These are phyloP conservation scores for Leccinum fibrillosum DNA, from an alignment of 768 basidiomycete species.

Conservation along the genomic window DNA sequence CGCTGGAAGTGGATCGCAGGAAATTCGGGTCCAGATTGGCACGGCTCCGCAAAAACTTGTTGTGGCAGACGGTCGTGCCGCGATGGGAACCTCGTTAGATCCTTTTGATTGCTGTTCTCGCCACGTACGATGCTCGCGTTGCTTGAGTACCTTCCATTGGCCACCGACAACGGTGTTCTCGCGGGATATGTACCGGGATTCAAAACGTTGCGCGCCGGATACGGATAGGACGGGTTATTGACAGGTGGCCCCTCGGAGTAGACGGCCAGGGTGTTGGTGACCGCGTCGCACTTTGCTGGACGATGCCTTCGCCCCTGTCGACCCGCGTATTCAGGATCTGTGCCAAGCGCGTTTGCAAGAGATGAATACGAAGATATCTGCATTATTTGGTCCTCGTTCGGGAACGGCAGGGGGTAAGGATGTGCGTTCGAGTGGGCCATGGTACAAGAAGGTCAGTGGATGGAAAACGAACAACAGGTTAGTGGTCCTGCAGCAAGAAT, in stretches of 20 bases:
- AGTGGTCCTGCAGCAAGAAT: neutral
- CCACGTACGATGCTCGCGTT: neutral
- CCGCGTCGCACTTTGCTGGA: constrained; percentile 2
- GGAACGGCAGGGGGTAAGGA: constrained; percentile 21
- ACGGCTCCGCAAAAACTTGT: constrained; percentile 13
- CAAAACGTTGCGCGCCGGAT: constrained; percentile 29
- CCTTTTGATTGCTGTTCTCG: constrained; percentile 4
- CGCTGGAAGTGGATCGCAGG: constrained; percentile 31
- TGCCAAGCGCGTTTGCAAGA: constrained; percentile 21
- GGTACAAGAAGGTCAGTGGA: neutral
- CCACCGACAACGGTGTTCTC: neutral
- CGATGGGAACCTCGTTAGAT: neutral
- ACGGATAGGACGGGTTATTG: constrained; percentile 24
- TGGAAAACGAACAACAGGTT: neutral
- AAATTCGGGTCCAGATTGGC: constrained; percentile 19
- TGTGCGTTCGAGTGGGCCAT: constrained; percentile 17
- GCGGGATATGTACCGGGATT: constrained; percentile 20
- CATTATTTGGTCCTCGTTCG: constrained; percentile 15
- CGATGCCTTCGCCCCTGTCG: neutral
- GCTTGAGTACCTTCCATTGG: constrained; percentile 6
- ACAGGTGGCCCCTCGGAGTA: constrained; percentile 18
- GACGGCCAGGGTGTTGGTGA: constrained; percentile 11
- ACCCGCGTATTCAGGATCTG: constrained; percentile 12
- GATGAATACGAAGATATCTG: constrained; percentile 24
- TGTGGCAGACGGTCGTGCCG: constrained; percentile 22